A percentile compares a stretch with the other conserved stretches of the same genome.
These are phyloP conservation scores for Hanseniaspora vineae DNA, from an alignment of 805 yeast species.

Conservation along the genomic window DNA sequence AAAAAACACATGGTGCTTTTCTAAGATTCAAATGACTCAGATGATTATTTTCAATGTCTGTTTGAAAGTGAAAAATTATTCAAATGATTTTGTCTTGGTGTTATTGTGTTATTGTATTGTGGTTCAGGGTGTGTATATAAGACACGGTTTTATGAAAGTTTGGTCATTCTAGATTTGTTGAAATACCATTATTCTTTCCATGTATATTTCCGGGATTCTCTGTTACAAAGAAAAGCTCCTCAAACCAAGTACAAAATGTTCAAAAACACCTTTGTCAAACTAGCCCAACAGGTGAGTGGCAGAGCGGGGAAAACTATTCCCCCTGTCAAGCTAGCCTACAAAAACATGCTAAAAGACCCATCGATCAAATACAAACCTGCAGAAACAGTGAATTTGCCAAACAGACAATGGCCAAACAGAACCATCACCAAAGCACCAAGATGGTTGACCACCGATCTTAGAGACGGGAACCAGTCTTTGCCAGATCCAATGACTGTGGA, in stretches of 20 bases:
- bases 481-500: slow-evolving; percentile 75
- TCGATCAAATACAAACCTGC: slow-evolving; percentile 47
- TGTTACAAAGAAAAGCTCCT: background rate
- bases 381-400: slow-evolving; percentile 39
- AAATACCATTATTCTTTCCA: no score
- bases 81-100: no score
- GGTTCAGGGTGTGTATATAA: no score
- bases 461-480: slow-evolving; percentile 72
- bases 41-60: no score
- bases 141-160: no score
- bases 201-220: no score
- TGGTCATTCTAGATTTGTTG: no score
- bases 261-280: slow-evolving; percentile 9
- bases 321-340: slow-evolving; percentile 24
- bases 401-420: slow-evolving; percentile 63
- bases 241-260: background rate
- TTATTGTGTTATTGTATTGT: no score
- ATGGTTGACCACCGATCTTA: slow-evolving; percentile 68
- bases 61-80: no score
- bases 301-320: slow-evolving; percentile 11
- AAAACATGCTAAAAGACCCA: slow-evolving; percentile 58
- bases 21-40: background rate
- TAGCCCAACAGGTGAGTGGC: slow-evolving; percentile 8
- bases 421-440: slow-evolving; percentile 59
- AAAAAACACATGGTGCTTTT: no score